Evolutionary conservation across 495 filamentous ascomycete genomes (phyloP).

Genomic region (Neurospora sp.): DNA sequence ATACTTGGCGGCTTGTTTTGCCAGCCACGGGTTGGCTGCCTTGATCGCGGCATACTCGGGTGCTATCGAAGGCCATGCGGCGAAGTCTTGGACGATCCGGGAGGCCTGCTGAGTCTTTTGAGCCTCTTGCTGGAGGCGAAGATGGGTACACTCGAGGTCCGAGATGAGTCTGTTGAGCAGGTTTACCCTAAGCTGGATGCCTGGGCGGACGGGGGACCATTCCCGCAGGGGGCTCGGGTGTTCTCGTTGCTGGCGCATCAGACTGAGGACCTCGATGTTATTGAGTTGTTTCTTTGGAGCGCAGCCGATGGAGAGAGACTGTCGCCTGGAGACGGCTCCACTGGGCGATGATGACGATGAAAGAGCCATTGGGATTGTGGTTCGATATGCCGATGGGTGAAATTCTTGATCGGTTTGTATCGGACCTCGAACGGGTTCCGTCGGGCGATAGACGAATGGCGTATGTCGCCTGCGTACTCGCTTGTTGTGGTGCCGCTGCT

Average conservation of each 20-base stretch:
- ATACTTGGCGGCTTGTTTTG: not conserved
- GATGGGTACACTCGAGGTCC: not conserved
- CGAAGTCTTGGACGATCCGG: not conserved
- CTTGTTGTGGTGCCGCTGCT: not conserved
- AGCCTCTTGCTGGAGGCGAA: not conserved
- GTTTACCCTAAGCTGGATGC: not conserved
- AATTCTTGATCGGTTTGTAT: not conserved
- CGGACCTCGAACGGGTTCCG: not conserved
- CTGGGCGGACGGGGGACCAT: not conserved
- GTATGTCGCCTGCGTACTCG: not conserved
- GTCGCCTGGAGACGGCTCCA: not conserved
- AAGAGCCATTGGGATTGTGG: not conserved
- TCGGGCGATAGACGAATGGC: not conserved
- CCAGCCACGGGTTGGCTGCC: not conserved
- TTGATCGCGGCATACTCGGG: not conserved
- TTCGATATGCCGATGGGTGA: not conserved
- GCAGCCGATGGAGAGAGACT: not conserved
- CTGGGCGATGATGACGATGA: not conserved
- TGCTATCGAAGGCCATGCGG: not conserved
- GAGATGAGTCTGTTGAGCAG: not conserved
- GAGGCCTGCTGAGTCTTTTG: not conserved
- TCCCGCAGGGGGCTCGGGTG: not conserved
- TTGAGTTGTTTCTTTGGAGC: not conserved
- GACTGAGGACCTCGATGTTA: not conserved
- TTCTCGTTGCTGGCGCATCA: not conserved